Percentiles rank a stretch among this genome's conserved stretches.
Evolutionary conservation across 306 rosid species (phyloP).

Genomic region (Bauhinia variegata): DNA sequence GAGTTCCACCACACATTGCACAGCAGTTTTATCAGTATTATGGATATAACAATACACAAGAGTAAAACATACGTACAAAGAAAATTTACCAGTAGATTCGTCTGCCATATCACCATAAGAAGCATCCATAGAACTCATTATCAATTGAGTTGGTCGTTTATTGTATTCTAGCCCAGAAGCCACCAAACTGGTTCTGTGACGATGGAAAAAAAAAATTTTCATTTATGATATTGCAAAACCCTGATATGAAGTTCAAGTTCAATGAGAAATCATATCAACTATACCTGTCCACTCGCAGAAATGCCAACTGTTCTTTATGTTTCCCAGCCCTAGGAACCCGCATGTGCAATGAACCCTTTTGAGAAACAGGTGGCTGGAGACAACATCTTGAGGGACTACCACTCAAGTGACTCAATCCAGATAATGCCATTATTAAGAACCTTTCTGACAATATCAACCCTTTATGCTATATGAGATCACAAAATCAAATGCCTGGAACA

Average conservation of each 20-base stretch:
- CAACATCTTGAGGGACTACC: constrained; percentile 60
- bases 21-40: constrained; percentile 2
- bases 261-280: constrained; percentile 11
- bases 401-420: constrained; percentile 70
- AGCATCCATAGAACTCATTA: constrained; percentile 83
- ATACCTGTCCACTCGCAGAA: constrained; percentile 61
- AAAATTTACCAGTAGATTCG: constrained; percentile 69
- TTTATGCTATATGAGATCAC: constrained; percentile 10
- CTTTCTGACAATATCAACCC: constrained; percentile 6
- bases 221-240: constrained; percentile 9
- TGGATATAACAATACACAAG: background rate
- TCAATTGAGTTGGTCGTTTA: constrained; percentile 38
- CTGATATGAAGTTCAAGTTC: constrained; percentile 8
- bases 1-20: background rate
- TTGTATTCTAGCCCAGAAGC: constrained; percentile 42
- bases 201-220: constrained; percentile 10
- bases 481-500: constrained; percentile 32
- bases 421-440: constrained; percentile 49
- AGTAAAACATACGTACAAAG: constrained; percentile 20
- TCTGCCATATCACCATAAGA: constrained; percentile 71
- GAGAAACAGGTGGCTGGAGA: constrained; percentile 47
- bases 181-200: constrained; percentile 34
- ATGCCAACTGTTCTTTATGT: constrained; percentile 33
- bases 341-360: constrained; percentile 27
- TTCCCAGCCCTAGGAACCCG: constrained; percentile 39